phyloP scores from a whole-genome alignment of 768 basidiomycete species.

The Xanthoconium purpureum region DNA sequence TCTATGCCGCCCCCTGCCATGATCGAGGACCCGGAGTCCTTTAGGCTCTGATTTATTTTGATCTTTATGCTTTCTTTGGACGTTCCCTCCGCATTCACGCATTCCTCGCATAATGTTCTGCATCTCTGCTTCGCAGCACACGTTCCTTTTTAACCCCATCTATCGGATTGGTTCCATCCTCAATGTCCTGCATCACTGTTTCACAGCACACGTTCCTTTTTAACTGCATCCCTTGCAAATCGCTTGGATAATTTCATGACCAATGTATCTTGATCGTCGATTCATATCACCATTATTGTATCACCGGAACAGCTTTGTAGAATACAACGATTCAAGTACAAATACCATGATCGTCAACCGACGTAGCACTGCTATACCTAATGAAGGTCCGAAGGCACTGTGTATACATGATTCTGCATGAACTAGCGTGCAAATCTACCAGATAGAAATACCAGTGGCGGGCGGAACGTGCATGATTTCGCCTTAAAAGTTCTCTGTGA shows the following conservation, averaged over 20 bases:
- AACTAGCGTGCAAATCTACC: constrained; percentile 4
- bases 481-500: constrained; percentile 23
- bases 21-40: background rate
- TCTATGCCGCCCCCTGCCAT: constrained; percentile 10
- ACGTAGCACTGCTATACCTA: background rate
- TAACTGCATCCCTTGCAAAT: background rate
- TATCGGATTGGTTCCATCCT: background rate
- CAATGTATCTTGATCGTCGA: background rate
- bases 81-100: background rate
- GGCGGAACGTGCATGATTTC: background rate
- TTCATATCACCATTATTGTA: background rate
- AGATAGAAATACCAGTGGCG: background rate
- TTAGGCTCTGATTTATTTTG: constrained; percentile 1
- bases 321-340: background rate
- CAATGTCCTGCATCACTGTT: background rate
- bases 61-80: background rate
- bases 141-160: background rate
- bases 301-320: constrained; percentile 2
- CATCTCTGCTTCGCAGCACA: background rate
- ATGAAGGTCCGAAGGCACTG: too few relatives aligned
- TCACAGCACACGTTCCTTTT: background rate
- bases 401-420: background rate
- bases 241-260: background rate
- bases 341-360: background rate
- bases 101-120: background rate